Conservation (phyloP, 192 early-diverging fungal genomes). For the Coemansia sp. region DNA sequence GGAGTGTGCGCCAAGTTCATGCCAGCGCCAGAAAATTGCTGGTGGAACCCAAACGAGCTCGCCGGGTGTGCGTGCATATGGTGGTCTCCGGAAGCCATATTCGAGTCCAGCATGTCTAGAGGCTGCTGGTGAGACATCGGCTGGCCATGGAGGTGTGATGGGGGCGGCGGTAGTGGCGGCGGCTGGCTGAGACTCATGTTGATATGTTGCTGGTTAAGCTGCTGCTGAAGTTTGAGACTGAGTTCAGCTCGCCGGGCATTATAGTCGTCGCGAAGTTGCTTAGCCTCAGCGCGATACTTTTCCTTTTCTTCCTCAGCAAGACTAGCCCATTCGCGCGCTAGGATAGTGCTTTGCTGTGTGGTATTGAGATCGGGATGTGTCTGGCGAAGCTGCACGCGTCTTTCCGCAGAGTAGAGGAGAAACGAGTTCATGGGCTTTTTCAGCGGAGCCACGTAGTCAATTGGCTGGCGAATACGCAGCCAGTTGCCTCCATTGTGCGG, state of each 20-base stretch:
- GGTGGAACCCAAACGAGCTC: slow-evolving; percentile 28
- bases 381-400: slow-evolving; percentile 65
- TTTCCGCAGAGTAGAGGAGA: slow-evolving; percentile 65
- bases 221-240: slow-evolving; percentile 59
- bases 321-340: slow-evolving; percentile 68
- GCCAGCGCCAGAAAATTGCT: slow-evolving; percentile 21
- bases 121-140: slow-evolving; percentile 16
- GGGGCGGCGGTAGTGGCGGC: slow-evolving; percentile 17
- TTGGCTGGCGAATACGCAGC: slow-evolving; percentile 51
- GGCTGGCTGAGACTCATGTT: slow-evolving; percentile 31
- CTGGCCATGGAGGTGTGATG: slow-evolving; percentile 11
- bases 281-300: slow-evolving; percentile 59
- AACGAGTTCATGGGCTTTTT: slow-evolving; percentile 73
- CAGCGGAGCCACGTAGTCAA: slow-evolving; percentile 56
- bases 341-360: slow-evolving; percentile 64
- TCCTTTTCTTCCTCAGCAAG: slow-evolving; percentile 61
- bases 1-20: slow-evolving; percentile 21
- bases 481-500: slow-evolving; percentile 36
- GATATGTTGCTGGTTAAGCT: slow-evolving; percentile 58
- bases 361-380: slow-evolving; percentile 62
- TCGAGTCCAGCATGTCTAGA: slow-evolving; percentile 28
- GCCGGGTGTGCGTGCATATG: slow-evolving; percentile 15
- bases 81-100: slow-evolving; percentile 13
- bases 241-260: slow-evolving; percentile 58
- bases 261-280: slow-evolving; percentile 65